Base-by-base conservation (phyloP, 768 basidiomycete species). In the Pholiota molesta region DNA sequence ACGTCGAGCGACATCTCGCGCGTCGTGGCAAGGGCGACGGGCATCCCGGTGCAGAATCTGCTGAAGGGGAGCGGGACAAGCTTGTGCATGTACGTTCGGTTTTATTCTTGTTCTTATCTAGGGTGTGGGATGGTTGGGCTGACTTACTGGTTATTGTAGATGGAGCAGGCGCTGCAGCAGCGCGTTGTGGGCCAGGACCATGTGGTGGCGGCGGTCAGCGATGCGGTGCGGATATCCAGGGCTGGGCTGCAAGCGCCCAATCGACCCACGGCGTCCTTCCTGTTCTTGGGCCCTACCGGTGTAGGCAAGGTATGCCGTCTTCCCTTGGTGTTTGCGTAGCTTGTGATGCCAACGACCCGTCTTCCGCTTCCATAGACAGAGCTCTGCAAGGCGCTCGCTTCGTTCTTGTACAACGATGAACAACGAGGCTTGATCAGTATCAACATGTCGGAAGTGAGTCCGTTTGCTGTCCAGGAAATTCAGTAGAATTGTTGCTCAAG, bases 181-280 rank as follows among this genome's bases (percentile, higher is more conserved):
- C 84, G 92, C 0, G 91, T 99, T 8, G 89, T 99, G 3, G 95
- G 97, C 1, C 97, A 99, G 72, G 90, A 94, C 61, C 88, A 95
- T 65, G 91, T 94, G n/a, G 83, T 99, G 29, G 73, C 82, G 1
- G 87, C 95, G 5, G 86, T 97, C 65, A 89, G 91, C 61, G 92
- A 97, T 67, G 95, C 96, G 14, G 92, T 99, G 23, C 86, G 95
- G 17, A 91, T 98, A 55, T 97, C 95, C 31, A 87, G 96, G 54
- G 93, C 95, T 2, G 96, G 97, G 0, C 74, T 98, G 19, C 90
- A 95, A 67, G 91, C 92, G 0, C 92, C 94, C 7, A 91, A 92
- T 66, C 80, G 94, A 16, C 97, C 96, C 1, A 89, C 97, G 17
- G 94, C 96, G 3, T 94, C 92, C 1, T 96, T 97, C 86, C 78